Evolutionary conservation across 495 filamentous ascomycete species (phyloP), one percentile per base, ranked within the genome.

Genomic region (Penicillium tannophilum): DNA sequence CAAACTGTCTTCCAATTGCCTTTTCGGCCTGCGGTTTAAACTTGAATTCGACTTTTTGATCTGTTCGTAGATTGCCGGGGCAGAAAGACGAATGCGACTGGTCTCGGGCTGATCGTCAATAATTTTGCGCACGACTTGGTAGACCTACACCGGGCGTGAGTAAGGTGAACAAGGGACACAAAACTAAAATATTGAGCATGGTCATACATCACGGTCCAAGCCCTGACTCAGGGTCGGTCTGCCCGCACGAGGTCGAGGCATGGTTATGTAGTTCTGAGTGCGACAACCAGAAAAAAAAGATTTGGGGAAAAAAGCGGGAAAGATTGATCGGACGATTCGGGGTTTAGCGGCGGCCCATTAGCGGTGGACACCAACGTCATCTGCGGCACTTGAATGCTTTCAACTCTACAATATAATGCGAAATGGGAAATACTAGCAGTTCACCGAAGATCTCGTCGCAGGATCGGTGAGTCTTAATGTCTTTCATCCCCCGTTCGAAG

Each of bases 31-130:
- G 14, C 92, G 79, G 46, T 89, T 90, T 39, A 96, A 70, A 59
- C 86, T 90, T 1, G 92, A 96, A 66, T 96, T 97, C 4, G 91
- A 95, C 60, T 78, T 78, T 64, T 90, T 90, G 62, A 97, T 90
- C 52, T 78, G 77, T 14, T 91, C 88, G 68, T 92, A 94, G 10
- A 95, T 84, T 1, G 72, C 71, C 1, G 83, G 69, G 1, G 88
- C 79, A 3, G 88, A 86, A 16, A 91, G 70, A 14, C 75, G 74
- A 19, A 72, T 59, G 33, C 65, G 62, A 19, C 73, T 76, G 56
- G 77, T 72, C 19, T 82, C 76, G 19, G 76, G 67, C 58, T 84
- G 82, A 56, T 89, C 84, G 63, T 90, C 88, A 54, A 86, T 77
- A 54, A 90, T 75, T 70, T 91, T 92, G 61, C 82, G 79, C 59